Evolutionary conservation across 1,139 yeast genomes (phyloP), one percentile per base, ranked within the genome.

Genomic region (Suhomyces taliae): DNA sequence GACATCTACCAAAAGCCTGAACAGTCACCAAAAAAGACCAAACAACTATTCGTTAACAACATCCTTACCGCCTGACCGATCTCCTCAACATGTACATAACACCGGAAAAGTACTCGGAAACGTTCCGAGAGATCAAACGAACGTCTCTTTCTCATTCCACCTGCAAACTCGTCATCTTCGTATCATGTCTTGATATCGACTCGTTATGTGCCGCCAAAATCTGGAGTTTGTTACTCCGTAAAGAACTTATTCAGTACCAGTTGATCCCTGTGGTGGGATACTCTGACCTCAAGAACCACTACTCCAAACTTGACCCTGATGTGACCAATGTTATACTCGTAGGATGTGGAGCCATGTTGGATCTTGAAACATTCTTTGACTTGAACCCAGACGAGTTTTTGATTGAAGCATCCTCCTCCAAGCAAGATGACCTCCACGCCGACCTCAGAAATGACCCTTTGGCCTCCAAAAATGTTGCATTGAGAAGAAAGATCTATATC

Each of bases 261-360:
- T 72, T 90, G 46, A 83, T 90, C 10, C 99, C 99, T 0, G 91
- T 93, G n/a, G 91, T 90, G 15, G 99, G 99, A 1, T 93, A 90
- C 60, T 70, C 84, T 9, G 97, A 91, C 57, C 71, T 95, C 55
- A 81, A 81, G 51, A 61, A 59, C 34, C 90, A 86, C 61, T 91
- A 82, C 60, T 51, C 58, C 9, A 78, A 77, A 46, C 68, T 93
- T 37, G 97, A 91, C 58, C 76, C 70, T 9, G 95, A 89, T 47
- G 83, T 93, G n/a, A 69, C 82, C 11, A 90, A 87, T 59, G 86
- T 93, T 10, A 66, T 95, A 6, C 72, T 91, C 40, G 70, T 95
- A 2, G 99, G 99, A 0, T 93, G 97, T 68, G 99, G 99, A n/a
- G 96, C 96, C 12, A 83, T 88, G 79, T 80, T 91, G 31, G 98